These are phyloP conservation scores for Moesziomyces parantarcticus DNA, from an alignment of 1,284 basidiomycete genomes.

Conservation along the genomic window DNA sequence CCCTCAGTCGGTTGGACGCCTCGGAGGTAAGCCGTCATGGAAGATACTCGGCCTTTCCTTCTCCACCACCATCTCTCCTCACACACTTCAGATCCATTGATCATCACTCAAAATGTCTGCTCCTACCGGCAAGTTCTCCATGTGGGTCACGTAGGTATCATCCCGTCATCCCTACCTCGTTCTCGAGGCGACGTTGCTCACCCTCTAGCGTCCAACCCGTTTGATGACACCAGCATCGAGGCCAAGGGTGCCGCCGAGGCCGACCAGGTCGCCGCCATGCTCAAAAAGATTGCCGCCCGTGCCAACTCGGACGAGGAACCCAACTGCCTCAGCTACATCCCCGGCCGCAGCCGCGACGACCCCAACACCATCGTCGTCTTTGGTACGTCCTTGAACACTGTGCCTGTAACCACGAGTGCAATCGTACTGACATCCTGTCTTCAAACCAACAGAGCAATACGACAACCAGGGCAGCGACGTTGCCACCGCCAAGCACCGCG, in stretches of 20 bases:
- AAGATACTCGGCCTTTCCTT: neutral
- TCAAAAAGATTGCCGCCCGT: constrained; percentile 36
- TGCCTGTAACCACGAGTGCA: no score
- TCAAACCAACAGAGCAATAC: constrained; percentile 33
- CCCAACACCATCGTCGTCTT: constrained; percentile 45
- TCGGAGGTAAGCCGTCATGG: no score
- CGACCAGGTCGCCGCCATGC: constrained; percentile 36
- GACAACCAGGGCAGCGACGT: constrained; percentile 47
- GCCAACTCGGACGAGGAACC: constrained; percentile 50
- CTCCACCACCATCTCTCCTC: neutral
- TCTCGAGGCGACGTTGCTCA: neutral
- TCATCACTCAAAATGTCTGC: constrained; percentile 23
- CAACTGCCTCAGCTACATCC: constrained; percentile 36
- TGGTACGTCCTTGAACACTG: constrained; percentile 14
- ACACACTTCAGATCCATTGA: neutral
- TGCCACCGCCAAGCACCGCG: constrained; percentile 25
- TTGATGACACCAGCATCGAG: constrained; percentile 21
- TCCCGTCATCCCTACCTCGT: neutral
- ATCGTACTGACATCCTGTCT: neutral
- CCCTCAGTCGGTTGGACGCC: no score
- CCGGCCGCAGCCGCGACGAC: constrained; percentile 40
- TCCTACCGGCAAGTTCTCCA: constrained; percentile 43
- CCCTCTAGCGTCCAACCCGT: neutral
- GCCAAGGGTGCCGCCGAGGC: constrained; percentile 44
- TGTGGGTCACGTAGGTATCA: constrained; percentile 41